phyloP scores from a whole-genome alignment of 169 alveolate species.

The Eimeria maxima region DNA sequence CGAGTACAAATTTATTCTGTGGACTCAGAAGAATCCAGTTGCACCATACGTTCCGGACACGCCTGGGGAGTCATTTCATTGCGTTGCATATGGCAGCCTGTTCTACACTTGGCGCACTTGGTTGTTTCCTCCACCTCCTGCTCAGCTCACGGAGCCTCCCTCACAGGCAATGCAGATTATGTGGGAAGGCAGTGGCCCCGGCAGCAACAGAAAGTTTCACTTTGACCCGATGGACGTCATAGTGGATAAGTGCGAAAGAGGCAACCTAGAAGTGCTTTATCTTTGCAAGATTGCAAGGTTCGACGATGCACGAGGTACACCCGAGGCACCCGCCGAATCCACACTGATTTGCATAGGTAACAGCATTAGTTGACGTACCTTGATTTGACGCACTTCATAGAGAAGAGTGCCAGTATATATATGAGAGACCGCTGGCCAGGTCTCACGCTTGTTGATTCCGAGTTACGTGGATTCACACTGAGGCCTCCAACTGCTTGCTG shows the following conservation, averaged over 20 bases:
- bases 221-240: slow-evolving; percentile 81
- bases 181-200: slow-evolving; percentile 81
- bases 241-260: slow-evolving; percentile 72
- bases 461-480: neutral
- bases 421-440: neutral
- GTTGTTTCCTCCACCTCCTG: slow-evolving; percentile 82
- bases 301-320: slow-evolving; percentile 77
- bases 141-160: slow-evolving; percentile 71
- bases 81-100: slow-evolving; percentile 74
- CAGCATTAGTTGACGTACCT: neutral
- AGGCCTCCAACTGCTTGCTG: slow-evolving; percentile 12
- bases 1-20: slow-evolving; percentile 78
- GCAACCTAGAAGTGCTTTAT: slow-evolving; percentile 72
- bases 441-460: neutral
- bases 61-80: slow-evolving; percentile 63
- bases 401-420: neutral
- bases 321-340: neutral
- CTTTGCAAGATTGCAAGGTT: slow-evolving; percentile 77
- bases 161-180: slow-evolving; percentile 16
- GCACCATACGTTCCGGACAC: slow-evolving; percentile 67
- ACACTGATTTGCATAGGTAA: neutral
- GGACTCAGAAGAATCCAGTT: slow-evolving; percentile 46
- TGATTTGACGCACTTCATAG: neutral
- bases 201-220: slow-evolving; percentile 69
- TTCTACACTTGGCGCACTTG: slow-evolving; percentile 78